Percentiles rank a stretch among this genome's conserved stretches.
These are phyloP conservation scores for Yamadazyma laniorum DNA, from an alignment of 805 yeast species.

Conservation along the genomic window DNA sequence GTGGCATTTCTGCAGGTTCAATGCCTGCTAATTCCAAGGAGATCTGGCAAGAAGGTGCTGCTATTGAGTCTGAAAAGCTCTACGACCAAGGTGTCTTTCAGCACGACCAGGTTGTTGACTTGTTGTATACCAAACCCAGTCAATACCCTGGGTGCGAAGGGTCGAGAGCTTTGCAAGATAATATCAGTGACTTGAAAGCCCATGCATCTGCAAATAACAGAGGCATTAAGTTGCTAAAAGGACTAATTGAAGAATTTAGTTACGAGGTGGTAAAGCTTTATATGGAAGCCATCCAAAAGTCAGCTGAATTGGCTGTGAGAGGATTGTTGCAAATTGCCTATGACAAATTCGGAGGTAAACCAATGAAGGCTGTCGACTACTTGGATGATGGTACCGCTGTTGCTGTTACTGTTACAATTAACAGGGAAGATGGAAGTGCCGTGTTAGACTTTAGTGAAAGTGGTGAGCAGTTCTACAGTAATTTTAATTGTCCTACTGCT, in stretches of 20 bases:
- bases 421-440: slow-evolving; percentile 14
- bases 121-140: slow-evolving; percentile 20
- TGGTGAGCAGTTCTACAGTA: slow-evolving; percentile 18
- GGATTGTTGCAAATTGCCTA: slow-evolving; percentile 15
- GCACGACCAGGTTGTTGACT: slow-evolving; percentile 13
- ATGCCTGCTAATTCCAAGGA: slow-evolving; percentile 13
- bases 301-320: slow-evolving; percentile 71
- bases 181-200: slow-evolving; percentile 60
- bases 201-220: slow-evolving; percentile 82
- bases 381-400: slow-evolving; percentile 22
- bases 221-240: slow-evolving; percentile 65
- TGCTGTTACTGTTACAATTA: slow-evolving; percentile 13
- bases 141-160: slow-evolving; percentile 19
- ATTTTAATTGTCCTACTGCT: slow-evolving; percentile 22
- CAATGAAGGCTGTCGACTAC: slow-evolving; percentile 14
- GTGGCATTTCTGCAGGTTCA: slow-evolving; percentile 17
- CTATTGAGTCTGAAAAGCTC: slow-evolving; percentile 14
- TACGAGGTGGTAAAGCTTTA: slow-evolving; percentile 58
- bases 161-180: slow-evolving; percentile 15
- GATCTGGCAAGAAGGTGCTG: slow-evolving; percentile 17
- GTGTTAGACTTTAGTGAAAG: slow-evolving; percentile 22
- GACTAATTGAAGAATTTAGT: slow-evolving; percentile 59
- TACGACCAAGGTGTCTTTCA: slow-evolving; percentile 14
- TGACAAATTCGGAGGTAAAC: slow-evolving; percentile 39
- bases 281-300: slow-evolving; percentile 77